Percentiles rank a stretch among this genome's conserved stretches.
These are phyloP conservation scores for Afroboletus lepidellus DNA, from an alignment of 1,284 basidiomycete genomes.

Conservation along the genomic window DNA sequence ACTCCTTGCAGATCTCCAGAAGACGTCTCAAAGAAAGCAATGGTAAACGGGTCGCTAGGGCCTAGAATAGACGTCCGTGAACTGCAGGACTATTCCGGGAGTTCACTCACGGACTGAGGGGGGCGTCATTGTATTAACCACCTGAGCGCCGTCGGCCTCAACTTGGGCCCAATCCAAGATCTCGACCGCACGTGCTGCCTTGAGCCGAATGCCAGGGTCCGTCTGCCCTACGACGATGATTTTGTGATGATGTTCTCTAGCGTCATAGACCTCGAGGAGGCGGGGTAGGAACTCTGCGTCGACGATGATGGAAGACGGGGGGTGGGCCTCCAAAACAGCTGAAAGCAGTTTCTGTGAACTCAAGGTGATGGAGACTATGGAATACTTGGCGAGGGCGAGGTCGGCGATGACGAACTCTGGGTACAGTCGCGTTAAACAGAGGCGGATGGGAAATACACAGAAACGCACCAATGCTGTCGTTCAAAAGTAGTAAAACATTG, in stretches of 20 bases:
- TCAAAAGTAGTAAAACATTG: slow-evolving; percentile 67
- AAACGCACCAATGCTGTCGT: slow-evolving; percentile 66
- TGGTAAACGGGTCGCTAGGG: slow-evolving; percentile 60
- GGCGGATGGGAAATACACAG: neutral
- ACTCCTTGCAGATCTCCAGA: slow-evolving; percentile 56
- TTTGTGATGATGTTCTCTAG: slow-evolving; percentile 50
- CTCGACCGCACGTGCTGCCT: slow-evolving; percentile 48
- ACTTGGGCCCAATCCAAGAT: slow-evolving; percentile 63
- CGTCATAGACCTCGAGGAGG: slow-evolving; percentile 67
- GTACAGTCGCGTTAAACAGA: slow-evolving; percentile 3
- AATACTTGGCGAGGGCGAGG: slow-evolving; percentile 69
- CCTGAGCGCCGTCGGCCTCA: slow-evolving; percentile 57
- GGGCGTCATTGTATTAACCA: slow-evolving; percentile 16
- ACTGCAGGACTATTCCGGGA: neutral
- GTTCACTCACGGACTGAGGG: slow-evolving; percentile 24
- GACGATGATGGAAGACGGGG: slow-evolving; percentile 68
- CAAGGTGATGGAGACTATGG: slow-evolving; percentile 69
- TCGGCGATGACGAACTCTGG: slow-evolving; percentile 76
- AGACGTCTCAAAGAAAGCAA: slow-evolving; percentile 58
- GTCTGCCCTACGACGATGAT: slow-evolving; percentile 68
- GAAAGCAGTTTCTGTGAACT: slow-evolving; percentile 56
- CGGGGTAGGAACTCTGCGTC: slow-evolving; percentile 60
- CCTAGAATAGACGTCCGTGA: slow-evolving; percentile 38
- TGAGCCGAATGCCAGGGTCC: slow-evolving; percentile 39
- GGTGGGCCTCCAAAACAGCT: slow-evolving; percentile 58